phyloP scores from a whole-genome alignment of 2,329 filamentous ascomycete genomes.

The Penicillium fuscoglaucum region DNA sequence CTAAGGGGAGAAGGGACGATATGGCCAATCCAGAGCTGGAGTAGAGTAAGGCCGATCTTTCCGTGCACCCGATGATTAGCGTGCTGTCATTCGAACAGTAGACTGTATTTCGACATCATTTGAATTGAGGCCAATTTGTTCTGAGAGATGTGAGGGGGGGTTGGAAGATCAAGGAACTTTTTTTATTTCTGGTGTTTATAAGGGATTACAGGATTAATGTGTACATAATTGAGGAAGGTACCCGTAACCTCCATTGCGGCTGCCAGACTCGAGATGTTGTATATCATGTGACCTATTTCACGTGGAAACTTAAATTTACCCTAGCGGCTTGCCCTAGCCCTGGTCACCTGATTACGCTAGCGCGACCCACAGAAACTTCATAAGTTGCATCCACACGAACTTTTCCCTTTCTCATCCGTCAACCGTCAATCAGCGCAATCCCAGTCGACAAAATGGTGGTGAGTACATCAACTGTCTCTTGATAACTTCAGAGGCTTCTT shows the following conservation, averaged over 20 bases:
- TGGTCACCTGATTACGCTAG: slow-evolving; percentile 31
- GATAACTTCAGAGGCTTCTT: slow-evolving; percentile 26
- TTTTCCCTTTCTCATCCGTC: slow-evolving; percentile 37
- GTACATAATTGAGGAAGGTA: background rate
- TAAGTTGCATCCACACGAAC: slow-evolving; percentile 24
- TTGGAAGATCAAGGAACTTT: accelerated
- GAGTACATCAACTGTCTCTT: slow-evolving; percentile 54
- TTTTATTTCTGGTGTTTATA: background rate
- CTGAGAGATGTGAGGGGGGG: too few relatives aligned
- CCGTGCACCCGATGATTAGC: background rate
- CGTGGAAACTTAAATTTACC: background rate
- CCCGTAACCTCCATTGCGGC: background rate
- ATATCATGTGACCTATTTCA: background rate
- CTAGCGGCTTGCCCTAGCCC: slow-evolving; percentile 19
- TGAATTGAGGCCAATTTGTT: too few relatives aligned
- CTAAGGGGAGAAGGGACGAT: too few relatives aligned
- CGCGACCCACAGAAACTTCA: slow-evolving; percentile 37
- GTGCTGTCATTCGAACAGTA: background rate
- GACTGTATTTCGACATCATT: background rate
- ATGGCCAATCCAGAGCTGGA: background rate
- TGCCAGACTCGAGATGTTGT: background rate
- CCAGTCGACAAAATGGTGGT: slow-evolving; percentile 60
- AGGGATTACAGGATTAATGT: background rate
- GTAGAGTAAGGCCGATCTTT: background rate
- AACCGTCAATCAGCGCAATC: slow-evolving; percentile 52